Conservation (phyloP, 768 basidiomycete species). For the Termitomyces sp. region DNA sequence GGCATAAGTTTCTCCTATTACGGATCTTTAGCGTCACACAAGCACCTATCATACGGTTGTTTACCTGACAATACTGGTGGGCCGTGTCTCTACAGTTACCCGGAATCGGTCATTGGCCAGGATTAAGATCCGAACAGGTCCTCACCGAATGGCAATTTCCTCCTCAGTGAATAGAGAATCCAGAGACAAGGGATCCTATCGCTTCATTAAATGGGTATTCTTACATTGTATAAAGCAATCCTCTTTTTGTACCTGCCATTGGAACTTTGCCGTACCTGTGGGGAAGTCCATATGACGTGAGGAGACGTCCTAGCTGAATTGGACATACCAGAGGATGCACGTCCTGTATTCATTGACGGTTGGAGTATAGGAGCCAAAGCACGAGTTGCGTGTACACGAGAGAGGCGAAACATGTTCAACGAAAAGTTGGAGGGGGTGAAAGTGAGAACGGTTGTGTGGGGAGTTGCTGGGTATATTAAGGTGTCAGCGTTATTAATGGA, state of each 20-base stretch:
- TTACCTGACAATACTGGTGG: constrained; percentile 71
- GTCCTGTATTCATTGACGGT: constrained; percentile 7
- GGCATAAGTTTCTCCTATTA: constrained; percentile 74
- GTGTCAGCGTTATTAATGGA: not conserved
- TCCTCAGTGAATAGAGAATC: constrained; percentile 84
- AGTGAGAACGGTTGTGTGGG: not conserved
- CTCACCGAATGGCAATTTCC: constrained; percentile 82
- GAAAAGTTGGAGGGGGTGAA: not conserved
- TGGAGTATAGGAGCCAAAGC: not conserved
- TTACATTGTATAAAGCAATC: not conserved
- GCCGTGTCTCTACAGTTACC: constrained; percentile 62
- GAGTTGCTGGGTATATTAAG: not conserved
- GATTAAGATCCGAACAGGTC: not conserved
- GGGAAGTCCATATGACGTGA: not conserved
- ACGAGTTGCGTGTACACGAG: constrained; percentile 1
- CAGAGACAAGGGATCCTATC: constrained; percentile 77
- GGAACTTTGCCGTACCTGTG: constrained; percentile 34
- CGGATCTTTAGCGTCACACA: not conserved
- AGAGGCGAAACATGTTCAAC: constrained; percentile 9
- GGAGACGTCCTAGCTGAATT: not conserved
- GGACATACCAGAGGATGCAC: constrained; percentile 23
- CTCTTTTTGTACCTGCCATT: constrained; percentile 34
- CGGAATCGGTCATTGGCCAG: not conserved
- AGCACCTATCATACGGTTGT: constrained; percentile 7
- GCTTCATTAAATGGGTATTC: not conserved